phyloP scores from a whole-genome alignment of 2,329 filamentous ascomycete species.

The Colletotrichum cuscutae region DNA sequence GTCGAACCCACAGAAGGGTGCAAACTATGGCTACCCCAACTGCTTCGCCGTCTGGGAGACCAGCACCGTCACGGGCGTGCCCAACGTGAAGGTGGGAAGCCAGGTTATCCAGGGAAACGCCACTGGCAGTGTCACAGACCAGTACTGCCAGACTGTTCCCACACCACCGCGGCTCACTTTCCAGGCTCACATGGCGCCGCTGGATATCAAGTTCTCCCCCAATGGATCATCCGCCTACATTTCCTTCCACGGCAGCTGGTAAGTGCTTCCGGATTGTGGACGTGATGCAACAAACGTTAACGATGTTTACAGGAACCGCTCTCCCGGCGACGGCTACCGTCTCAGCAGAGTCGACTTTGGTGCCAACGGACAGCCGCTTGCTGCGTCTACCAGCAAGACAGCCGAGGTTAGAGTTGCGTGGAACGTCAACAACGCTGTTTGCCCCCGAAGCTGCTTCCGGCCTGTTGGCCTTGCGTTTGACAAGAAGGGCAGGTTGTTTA shows the following conservation, averaged over 20 bases:
- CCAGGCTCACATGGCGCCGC: conserved; percentile 74
- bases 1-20: conserved; percentile 44
- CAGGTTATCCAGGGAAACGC: conserved; percentile 58
- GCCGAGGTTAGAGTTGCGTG: conserved; percentile 59
- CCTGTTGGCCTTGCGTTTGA: conserved; percentile 69
- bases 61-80: conserved; percentile 51
- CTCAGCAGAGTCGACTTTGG: conserved; percentile 49
- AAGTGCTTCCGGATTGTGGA: conserved; percentile 39
- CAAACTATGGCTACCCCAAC: conserved; percentile 41
- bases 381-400: conserved; percentile 47
- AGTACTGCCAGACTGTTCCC: conserved; percentile 50
- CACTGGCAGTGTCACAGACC: conserved; percentile 34
- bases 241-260: conserved; percentile 80
- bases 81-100: conserved; percentile 54
- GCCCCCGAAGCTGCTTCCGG: conserved; percentile 69
- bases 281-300: neutral
- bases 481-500: conserved; percentile 65
- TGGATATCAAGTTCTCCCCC: conserved; percentile 75
- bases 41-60: conserved; percentile 73
- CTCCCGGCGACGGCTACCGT: conserved; percentile 50
- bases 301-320: conserved; percentile 42
- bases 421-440: conserved; percentile 59
- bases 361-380: conserved; percentile 46
- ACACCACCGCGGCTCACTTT: conserved; percentile 66
- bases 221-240: conserved; percentile 71